phyloP scores from a whole-genome alignment of 495 filamentous ascomycete genomes.

The Geopyxis carbonaria region DNA sequence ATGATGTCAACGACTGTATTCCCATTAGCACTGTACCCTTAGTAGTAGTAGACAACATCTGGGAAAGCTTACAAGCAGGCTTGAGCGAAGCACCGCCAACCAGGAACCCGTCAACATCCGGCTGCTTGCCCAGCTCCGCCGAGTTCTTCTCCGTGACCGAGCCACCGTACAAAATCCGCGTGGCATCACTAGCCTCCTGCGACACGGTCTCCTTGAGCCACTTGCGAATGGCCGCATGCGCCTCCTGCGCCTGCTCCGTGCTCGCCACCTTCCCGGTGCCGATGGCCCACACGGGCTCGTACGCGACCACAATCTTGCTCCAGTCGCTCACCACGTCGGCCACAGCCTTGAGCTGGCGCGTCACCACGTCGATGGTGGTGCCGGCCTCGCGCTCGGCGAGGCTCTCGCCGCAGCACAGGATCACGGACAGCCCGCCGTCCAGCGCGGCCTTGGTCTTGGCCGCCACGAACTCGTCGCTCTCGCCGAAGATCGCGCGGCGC shows the following conservation, averaged over 20 bases:
- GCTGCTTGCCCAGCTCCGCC: slow-evolving; percentile 72
- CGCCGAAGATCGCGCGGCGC: slow-evolving; percentile 69
- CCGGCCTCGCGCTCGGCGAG: slow-evolving; percentile 77
- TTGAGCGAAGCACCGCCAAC: slow-evolving; percentile 97
- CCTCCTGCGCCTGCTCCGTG: slow-evolving; percentile 80
- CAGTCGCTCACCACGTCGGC: slow-evolving; percentile 60
- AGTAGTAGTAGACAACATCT: neutral
- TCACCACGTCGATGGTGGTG: slow-evolving; percentile 83
- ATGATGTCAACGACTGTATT: slow-evolving; percentile 41
- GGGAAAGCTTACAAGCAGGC: slow-evolving; percentile 65
- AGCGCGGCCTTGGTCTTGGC: slow-evolving; percentile 83
- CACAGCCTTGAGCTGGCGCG: slow-evolving; percentile 54
- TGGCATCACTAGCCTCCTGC: slow-evolving; percentile 25
- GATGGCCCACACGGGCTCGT: slow-evolving; percentile 99
- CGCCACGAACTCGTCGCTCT: slow-evolving; percentile 73
- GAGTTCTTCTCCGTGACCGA: slow-evolving; percentile 98
- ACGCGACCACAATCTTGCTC: slow-evolving; percentile 87
- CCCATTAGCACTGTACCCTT: slow-evolving; percentile 47
- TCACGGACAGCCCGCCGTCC: slow-evolving; percentile 71
- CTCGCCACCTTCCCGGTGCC: slow-evolving; percentile 95
- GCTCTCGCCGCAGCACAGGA: slow-evolving; percentile 91
- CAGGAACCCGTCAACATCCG: slow-evolving; percentile 94
- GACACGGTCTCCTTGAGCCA: slow-evolving; percentile 68
- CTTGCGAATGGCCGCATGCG: slow-evolving; percentile 72
- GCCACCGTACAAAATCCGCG: slow-evolving; percentile 87